Evolutionary conservation across 371 early-diverging fungal species (phyloP).

Genomic region (Apophysomyces sp.): DNA sequence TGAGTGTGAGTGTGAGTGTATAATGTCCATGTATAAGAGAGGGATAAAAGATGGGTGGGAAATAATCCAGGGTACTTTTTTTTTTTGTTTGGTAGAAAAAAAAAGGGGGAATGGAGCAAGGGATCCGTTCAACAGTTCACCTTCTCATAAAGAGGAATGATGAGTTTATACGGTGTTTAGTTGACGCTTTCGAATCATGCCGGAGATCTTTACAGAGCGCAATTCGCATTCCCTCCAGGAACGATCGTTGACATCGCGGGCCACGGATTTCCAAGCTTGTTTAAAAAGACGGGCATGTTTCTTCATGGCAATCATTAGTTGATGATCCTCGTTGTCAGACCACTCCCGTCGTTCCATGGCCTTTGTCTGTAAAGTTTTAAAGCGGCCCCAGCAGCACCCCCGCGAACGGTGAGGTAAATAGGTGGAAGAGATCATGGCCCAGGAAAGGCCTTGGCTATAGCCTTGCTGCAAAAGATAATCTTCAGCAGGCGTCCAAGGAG

Average conservation of each 20-base stretch:
- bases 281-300: constrained; percentile 39
- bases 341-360: constrained; percentile 27
- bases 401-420: constrained; percentile 45
- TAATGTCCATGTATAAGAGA: background rate
- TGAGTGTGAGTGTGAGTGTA: background rate
- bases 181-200: constrained; percentile 16
- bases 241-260: constrained; percentile 28
- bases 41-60: background rate
- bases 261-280: constrained; percentile 44
- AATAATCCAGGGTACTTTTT: background rate
- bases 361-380: constrained; percentile 39
- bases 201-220: constrained; percentile 28
- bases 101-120: background rate
- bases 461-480: constrained; percentile 37
- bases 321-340: constrained; percentile 28
- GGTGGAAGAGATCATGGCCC: constrained; percentile 44
- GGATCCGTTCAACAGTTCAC: constrained; percentile 2
- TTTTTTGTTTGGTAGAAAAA: background rate
- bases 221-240: constrained; percentile 40
- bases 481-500: constrained; percentile 40
- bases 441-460: constrained; percentile 41
- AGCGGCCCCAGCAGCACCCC: constrained; percentile 47
- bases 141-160: background rate
- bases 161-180: constrained; percentile 14
- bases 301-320: constrained; percentile 25